Evolutionary conservation across 1,284 basidiomycete species (phyloP).

Genomic region (Papiliotrema laurentii): DNA sequence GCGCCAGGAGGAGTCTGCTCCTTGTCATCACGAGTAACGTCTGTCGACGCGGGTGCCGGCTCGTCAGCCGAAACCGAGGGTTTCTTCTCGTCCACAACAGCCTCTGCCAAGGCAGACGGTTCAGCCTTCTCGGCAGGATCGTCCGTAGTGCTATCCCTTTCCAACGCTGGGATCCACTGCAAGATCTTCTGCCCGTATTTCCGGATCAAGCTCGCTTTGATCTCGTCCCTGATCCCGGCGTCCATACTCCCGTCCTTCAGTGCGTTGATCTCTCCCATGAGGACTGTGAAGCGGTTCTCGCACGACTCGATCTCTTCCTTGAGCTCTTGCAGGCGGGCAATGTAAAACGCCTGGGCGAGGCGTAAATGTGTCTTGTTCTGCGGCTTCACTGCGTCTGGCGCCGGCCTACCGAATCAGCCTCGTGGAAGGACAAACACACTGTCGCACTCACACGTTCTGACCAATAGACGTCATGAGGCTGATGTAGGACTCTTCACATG

Average conservation of each 20-base stretch:
- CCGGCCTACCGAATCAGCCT: constrained; percentile 29
- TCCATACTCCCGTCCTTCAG: constrained; percentile 69
- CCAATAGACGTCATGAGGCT: constrained; percentile 64
- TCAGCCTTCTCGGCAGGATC: constrained; percentile 27
- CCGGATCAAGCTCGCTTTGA: constrained; percentile 39
- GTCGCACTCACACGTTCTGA: constrained; percentile 58
- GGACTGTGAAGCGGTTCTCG: constrained; percentile 64
- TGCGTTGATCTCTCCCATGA: constrained; percentile 53
- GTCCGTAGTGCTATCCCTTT: too few relatives aligned
- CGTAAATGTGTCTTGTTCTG: constrained; percentile 56
- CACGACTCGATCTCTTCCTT: constrained; percentile 63
- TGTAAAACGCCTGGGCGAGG: constrained; percentile 69
- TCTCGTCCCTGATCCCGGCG: constrained; percentile 52
- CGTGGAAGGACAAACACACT: neutral
- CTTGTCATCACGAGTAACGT: too few relatives aligned
- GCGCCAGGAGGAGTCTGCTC: too few relatives aligned
- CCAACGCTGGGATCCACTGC: constrained; percentile 42
- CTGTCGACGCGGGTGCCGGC: too few relatives aligned
- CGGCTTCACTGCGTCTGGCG: constrained; percentile 34
- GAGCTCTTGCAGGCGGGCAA: constrained; percentile 64
- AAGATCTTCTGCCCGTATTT: constrained; percentile 39
- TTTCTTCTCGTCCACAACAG: neutral
- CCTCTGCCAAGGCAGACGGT: constrained; percentile 16
- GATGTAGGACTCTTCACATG: constrained; percentile 63
- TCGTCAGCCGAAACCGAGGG: too few relatives aligned